These are phyloP conservation scores for Trichomonascaceae sp. DNA, from an alignment of 1,139 yeast species.

Conservation along the genomic window DNA sequence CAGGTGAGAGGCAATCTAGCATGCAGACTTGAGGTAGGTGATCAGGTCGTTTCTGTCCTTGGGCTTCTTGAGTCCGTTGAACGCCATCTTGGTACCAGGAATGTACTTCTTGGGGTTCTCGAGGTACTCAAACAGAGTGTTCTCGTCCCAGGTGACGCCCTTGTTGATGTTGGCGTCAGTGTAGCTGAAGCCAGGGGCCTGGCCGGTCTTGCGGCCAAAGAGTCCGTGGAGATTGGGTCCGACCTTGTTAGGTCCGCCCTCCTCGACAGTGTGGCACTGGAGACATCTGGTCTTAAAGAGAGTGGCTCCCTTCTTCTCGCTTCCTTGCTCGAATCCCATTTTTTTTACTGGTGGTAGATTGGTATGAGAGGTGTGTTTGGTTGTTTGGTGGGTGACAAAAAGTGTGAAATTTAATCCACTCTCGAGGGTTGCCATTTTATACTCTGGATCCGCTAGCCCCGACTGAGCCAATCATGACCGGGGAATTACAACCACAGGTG, in stretches of 20 bases:
- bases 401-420: too few species aligned
- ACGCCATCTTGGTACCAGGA: conserved; percentile 99
- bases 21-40: conserved; percentile 70
- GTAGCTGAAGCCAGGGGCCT: conserved; percentile 86
- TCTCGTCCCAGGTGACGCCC: conserved; percentile 80
- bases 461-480: too few species aligned
- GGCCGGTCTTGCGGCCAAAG: conserved; percentile 84
- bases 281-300: conserved; percentile 97
- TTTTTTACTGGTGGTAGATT: too few species aligned
- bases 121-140: conserved; percentile 86
- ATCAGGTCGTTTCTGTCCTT: conserved; percentile 97
- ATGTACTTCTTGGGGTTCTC: conserved; percentile 99
- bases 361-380: too few species aligned
- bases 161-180: conserved; percentile 98
- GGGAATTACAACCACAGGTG: too few species aligned
- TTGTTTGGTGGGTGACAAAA: too few species aligned
- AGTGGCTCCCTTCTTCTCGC: conserved; percentile 95
- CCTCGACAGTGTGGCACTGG: conserved; percentile 96
- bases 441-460: too few species aligned
- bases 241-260: conserved; percentile 96
- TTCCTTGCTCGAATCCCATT: conserved; percentile 43
- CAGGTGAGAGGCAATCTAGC: too few species aligned
- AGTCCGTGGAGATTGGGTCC: conserved; percentile 98
- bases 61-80: conserved; percentile 98
- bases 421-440: too few species aligned